A percentile compares a stretch with the other conserved stretches of the same genome.
Conservation (phyloP, 768 basidiomycete genomes). For the Hypholoma sublateritium region DNA sequence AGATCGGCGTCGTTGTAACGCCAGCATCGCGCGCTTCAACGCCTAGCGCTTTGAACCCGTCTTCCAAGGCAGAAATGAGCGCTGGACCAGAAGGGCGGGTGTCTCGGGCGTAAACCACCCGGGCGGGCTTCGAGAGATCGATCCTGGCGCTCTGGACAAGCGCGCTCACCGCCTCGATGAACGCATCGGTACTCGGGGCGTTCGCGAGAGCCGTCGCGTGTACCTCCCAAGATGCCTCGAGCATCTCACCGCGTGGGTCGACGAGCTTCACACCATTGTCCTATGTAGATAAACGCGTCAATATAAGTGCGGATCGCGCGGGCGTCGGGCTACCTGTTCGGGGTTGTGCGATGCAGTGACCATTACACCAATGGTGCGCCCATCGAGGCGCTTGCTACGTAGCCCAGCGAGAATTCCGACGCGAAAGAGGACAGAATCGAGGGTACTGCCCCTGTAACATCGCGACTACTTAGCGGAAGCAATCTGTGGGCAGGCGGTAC, state of each 20-base stretch:
- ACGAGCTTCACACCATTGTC: conserved; percentile 99
- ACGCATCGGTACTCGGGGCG: conserved; percentile 69
- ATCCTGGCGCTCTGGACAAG: conserved; percentile 70
- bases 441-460: conserved; percentile 52
- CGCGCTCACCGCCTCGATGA: conserved; percentile 60
- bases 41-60: conserved; percentile 76
- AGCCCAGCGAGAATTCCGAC: conserved; percentile 89
- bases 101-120: conserved; percentile 89
- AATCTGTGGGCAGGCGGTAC: conserved; percentile 27
- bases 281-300: conserved; percentile 38
- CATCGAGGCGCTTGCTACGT: conserved; percentile 88
- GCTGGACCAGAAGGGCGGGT: conserved; percentile 85
- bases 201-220: conserved; percentile 89
- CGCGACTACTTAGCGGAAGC: conserved; percentile 9
- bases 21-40: conserved; percentile 74
- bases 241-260: conserved; percentile 97
- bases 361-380: conserved; percentile 95
- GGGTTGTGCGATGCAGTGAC: conserved; percentile 99
- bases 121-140: conserved; percentile 74
- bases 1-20: conserved; percentile 89
- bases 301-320: neutral
- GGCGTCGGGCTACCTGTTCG: conserved; percentile 64
- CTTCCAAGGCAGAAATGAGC: conserved; percentile 75
- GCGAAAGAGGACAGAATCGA: conserved; percentile 93
- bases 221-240: conserved; percentile 88